Evolutionary conservation across 2,329 filamentous ascomycete species (phyloP).

Genomic region (Fusarium nodosum): DNA sequence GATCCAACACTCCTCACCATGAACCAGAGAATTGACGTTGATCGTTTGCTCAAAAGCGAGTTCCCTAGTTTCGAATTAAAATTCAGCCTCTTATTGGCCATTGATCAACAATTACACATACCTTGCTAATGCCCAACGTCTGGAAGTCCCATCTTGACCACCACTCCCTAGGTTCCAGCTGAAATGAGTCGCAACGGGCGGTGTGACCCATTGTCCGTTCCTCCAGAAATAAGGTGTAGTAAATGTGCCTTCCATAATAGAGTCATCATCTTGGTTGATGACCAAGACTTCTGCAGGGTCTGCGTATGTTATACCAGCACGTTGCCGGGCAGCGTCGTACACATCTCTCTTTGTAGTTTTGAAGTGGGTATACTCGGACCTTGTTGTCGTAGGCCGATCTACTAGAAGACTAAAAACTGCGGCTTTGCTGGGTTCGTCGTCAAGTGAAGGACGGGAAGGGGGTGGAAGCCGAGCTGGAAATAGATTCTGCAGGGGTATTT

Average conservation of each 20-base stretch:
- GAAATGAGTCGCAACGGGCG: conserved; percentile 67
- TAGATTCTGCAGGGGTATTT: conserved; percentile 64
- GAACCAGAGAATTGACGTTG: conserved; percentile 68
- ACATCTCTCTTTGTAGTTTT: conserved; percentile 83
- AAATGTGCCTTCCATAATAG: conserved; percentile 87
- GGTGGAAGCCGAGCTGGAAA: conserved; percentile 69
- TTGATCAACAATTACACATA: conserved; percentile 51
- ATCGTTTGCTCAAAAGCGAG: conserved; percentile 77
- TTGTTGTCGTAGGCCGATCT: conserved; percentile 58
- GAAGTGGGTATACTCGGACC: conserved; percentile 80
- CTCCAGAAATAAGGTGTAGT: conserved; percentile 88
- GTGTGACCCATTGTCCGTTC: conserved; percentile 81
- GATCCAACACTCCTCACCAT: conserved; percentile 87
- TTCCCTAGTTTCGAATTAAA: conserved; percentile 54
- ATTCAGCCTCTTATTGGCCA: neutral
- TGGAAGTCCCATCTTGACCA: conserved; percentile 84
- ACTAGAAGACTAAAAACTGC: conserved; percentile 60
- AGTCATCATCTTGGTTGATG: conserved; percentile 69
- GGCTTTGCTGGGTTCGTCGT: conserved; percentile 46
- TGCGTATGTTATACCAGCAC: conserved; percentile 66
- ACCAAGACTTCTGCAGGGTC: conserved; percentile 80
- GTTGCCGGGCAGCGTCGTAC: conserved; percentile 78
- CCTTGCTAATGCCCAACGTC: conserved; percentile 84
- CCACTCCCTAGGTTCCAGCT: conserved; percentile 67
- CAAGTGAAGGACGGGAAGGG: conserved; percentile 51